These are phyloP conservation scores for Panicum miliaceum DNA, from an alignment of 176 grass and related monocot genomes.

Conservation along the genomic window DNA sequence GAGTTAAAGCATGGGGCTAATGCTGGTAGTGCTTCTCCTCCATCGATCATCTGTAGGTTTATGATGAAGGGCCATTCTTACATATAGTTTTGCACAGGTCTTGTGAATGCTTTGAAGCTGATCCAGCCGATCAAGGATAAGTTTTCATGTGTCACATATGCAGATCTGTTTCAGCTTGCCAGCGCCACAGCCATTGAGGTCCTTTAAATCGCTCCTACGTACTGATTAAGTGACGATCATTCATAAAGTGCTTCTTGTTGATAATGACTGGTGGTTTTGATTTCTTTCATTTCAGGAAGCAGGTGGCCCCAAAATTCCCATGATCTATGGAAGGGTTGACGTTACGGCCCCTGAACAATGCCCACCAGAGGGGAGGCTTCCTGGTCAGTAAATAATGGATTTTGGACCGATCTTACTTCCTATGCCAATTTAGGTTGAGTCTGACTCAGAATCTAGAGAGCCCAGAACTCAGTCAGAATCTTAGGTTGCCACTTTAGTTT, in stretches of 20 bases:
- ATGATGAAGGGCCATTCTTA: slow-evolving; percentile 1
- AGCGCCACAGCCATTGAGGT: slow-evolving; percentile 97
- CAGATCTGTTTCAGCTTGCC: slow-evolving; percentile 92
- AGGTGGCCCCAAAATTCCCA: slow-evolving; percentile 90
- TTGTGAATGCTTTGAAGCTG: slow-evolving; percentile 86
- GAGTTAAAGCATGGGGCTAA: slow-evolving; percentile 85
- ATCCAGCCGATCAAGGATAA: slow-evolving; percentile 84
- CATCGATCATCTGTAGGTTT: neutral
- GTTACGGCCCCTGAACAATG: slow-evolving; percentile 74
- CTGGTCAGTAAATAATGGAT: slow-evolving; percentile 57
- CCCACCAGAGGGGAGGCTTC: slow-evolving; percentile 83
- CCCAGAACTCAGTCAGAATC: too few species aligned
- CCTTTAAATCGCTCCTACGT: slow-evolving; percentile 3
- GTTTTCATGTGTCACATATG: slow-evolving; percentile 72
- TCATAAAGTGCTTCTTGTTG: neutral
- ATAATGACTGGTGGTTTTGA: neutral
- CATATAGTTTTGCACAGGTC: slow-evolving; percentile 43
- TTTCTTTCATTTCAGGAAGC: slow-evolving; percentile 70
- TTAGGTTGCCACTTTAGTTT: too few species aligned
- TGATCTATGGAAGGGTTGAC: slow-evolving; percentile 90
- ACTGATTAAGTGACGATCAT: neutral
- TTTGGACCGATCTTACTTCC: too few species aligned
- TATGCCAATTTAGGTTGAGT: too few species aligned
- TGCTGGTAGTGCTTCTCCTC: slow-evolving; percentile 62
- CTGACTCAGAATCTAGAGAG: too few species aligned